These are phyloP conservation scores for Blastobotrys elegans DNA, from an alignment of 1,139 yeast species.

Conservation along the genomic window DNA sequence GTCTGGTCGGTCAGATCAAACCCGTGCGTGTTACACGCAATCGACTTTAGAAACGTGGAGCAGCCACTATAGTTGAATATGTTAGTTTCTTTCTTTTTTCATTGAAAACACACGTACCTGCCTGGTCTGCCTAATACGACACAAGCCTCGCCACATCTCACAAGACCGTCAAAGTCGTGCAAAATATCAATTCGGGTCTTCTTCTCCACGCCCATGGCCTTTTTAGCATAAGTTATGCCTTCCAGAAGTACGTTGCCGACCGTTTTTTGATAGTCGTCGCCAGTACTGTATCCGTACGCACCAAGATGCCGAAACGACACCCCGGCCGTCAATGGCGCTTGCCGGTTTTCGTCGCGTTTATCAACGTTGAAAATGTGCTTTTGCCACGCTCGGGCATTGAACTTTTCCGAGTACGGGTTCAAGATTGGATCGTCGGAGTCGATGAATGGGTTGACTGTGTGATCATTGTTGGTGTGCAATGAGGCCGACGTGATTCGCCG, in stretches of 20 bases:
- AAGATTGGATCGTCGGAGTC: slow-evolving; percentile 26
- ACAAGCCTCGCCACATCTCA: slow-evolving; percentile 66
- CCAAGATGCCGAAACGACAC: slow-evolving; percentile 62
- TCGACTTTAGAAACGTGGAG: slow-evolving; percentile 67
- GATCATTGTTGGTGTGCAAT: slow-evolving; percentile 5
- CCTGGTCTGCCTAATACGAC: slow-evolving; percentile 83
- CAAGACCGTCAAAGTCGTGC: slow-evolving; percentile 61
- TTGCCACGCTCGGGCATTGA: slow-evolving; percentile 64
- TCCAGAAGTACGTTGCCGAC: slow-evolving; percentile 46
- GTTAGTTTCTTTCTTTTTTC: neutral
- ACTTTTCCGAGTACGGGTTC: slow-evolving; percentile 53
- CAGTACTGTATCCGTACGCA: slow-evolving; percentile 72
- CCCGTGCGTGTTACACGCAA: slow-evolving; percentile 69
- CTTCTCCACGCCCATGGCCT: slow-evolving; percentile 22
- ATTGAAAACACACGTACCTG: slow-evolving; percentile 13
- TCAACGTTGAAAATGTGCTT: slow-evolving; percentile 47
- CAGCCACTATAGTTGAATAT: slow-evolving; percentile 53
- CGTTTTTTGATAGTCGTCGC: slow-evolving; percentile 75
- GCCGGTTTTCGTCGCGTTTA: slow-evolving; percentile 18
- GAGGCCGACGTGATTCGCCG: slow-evolving; percentile 25
- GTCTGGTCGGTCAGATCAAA: slow-evolving; percentile 54
- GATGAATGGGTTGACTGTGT: slow-evolving; percentile 12
- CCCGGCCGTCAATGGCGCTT: slow-evolving; percentile 38
- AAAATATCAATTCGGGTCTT: slow-evolving; percentile 48
- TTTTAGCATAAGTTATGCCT: slow-evolving; percentile 25